Conservation (phyloP, 805 yeast species). For the Brettanomyces anomalus region DNA sequence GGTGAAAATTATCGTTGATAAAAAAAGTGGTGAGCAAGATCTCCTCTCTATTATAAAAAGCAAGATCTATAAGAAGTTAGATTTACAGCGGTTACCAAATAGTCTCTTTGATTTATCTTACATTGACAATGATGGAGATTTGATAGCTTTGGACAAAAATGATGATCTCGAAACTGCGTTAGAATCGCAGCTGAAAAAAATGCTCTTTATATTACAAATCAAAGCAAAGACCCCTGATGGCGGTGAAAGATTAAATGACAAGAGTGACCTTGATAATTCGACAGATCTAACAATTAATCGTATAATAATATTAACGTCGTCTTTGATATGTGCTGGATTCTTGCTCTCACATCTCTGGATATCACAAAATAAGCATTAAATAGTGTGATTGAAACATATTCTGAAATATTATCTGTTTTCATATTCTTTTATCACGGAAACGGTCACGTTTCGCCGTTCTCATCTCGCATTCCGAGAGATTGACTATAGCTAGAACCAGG, state of each 20-base stretch:
- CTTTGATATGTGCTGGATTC: not conserved
- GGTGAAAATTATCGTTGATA: conserved; percentile 12
- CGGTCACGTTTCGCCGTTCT: too few relatives aligned
- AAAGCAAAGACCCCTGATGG: conserved; percentile 2
- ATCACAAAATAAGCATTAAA: not conserved
- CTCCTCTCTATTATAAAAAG: conserved; percentile 6
- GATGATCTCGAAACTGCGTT: conserved; percentile 25
- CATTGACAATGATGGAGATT: conserved; percentile 30
- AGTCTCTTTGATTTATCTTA: conserved; percentile 25
- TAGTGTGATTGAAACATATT: not conserved
- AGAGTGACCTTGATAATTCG: not conserved
- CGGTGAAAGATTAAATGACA: not conserved
- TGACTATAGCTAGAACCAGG: too few relatives aligned
- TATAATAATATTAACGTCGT: not conserved
- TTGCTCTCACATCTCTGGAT: not conserved
- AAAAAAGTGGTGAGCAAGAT: conserved; percentile 4
- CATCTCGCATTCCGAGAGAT: too few relatives aligned
- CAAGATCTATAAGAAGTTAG: conserved; percentile 14
- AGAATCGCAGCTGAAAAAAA: conserved; percentile 7
- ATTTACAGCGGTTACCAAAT: conserved; percentile 13
- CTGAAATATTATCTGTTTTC: too few relatives aligned
- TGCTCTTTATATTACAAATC: conserved; percentile 11
- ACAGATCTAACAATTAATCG: too few relatives aligned
- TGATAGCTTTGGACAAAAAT: conserved; percentile 24
- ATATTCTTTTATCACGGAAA: too few relatives aligned